Conservation (phyloP, 352 stramenopile genomes). For the Phytophthora quininea region DNA sequence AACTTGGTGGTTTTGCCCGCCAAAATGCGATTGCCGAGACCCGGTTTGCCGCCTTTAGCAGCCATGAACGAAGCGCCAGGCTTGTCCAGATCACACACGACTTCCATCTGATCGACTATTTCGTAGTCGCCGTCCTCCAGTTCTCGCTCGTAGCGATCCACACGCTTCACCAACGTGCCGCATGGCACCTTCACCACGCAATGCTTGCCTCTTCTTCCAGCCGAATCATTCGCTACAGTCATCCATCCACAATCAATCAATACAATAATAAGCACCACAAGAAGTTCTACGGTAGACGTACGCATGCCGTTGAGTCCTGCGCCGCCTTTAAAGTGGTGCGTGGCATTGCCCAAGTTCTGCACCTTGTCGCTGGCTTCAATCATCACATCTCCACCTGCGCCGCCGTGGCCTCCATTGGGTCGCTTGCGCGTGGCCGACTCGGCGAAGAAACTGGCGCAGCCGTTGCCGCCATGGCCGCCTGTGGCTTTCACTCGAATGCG, state of each 20-base stretch:
- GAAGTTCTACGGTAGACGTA: conserved; percentile 38
- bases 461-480: conserved; percentile 87
- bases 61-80: conserved; percentile 73
- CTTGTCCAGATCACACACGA: conserved; percentile 79
- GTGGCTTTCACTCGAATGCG: conserved; percentile 90
- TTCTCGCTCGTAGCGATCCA: conserved; percentile 81
- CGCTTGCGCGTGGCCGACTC: conserved; percentile 77
- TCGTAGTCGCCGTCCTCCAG: conserved; percentile 79
- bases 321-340: conserved; percentile 85
- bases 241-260: conserved; percentile 1
- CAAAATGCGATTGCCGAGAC: conserved; percentile 86
- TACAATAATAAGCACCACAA: not conserved
- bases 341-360: conserved; percentile 86
- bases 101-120: conserved; percentile 82
- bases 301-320: conserved; percentile 83
- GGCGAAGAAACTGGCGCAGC: conserved; percentile 88
- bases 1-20: conserved; percentile 84
- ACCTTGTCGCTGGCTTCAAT: conserved; percentile 75
- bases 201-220: conserved; percentile 80
- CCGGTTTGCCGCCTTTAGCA: conserved; percentile 81
- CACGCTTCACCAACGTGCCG: conserved; percentile 87
- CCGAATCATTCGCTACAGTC: conserved; percentile 73
- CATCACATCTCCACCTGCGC: conserved; percentile 81
- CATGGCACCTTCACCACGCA: conserved; percentile 83
- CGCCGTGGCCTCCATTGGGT: conserved; percentile 86